Conservation (phyloP, 441 rosid genomes). For the Arabidopsis lyrata region DNA sequence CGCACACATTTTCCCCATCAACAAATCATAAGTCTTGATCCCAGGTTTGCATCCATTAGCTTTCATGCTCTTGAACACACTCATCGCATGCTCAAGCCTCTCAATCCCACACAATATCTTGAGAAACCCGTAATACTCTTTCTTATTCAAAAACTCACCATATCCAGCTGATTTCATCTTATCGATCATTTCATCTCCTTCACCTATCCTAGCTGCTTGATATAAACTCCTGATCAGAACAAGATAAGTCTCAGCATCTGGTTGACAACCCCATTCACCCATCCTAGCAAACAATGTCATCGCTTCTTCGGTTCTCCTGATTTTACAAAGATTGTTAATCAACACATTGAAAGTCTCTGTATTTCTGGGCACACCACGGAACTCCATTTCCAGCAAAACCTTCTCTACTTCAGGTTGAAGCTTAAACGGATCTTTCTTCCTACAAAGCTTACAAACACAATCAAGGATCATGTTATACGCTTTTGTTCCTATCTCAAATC, state of each 20-base stretch:
- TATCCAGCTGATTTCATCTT: conserved; percentile 82
- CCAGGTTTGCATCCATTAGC: conserved; percentile 75
- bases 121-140: conserved; percentile 73
- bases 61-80: conserved; percentile 84
- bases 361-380: conserved; percentile 82
- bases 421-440: conserved; percentile 81
- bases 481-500: conserved; percentile 77
- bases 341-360: conserved; percentile 84
- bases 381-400: conserved; percentile 87
- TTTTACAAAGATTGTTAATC: conserved; percentile 76
- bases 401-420: conserved; percentile 71
- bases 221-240: conserved; percentile 78
- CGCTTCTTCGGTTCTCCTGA: conserved; percentile 85
- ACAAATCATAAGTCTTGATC: conserved; percentile 75
- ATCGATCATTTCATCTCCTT: conserved; percentile 95
- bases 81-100: conserved; percentile 93
- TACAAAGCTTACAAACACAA: conserved; percentile 88
- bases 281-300: conserved; percentile 73
- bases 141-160: conserved; percentile 58
- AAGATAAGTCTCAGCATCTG: conserved; percentile 68
- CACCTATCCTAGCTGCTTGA: conserved; percentile 87
- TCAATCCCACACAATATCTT: conserved; percentile 90
- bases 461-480: conserved; percentile 81
- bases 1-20: conserved; percentile 78
- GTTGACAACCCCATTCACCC: conserved; percentile 89